A percentile compares a stretch with the other conserved stretches of the same genome.
phyloP scores from a whole-genome alignment of 2,329 filamentous ascomycete species.

The Polytolypa hystricis region DNA sequence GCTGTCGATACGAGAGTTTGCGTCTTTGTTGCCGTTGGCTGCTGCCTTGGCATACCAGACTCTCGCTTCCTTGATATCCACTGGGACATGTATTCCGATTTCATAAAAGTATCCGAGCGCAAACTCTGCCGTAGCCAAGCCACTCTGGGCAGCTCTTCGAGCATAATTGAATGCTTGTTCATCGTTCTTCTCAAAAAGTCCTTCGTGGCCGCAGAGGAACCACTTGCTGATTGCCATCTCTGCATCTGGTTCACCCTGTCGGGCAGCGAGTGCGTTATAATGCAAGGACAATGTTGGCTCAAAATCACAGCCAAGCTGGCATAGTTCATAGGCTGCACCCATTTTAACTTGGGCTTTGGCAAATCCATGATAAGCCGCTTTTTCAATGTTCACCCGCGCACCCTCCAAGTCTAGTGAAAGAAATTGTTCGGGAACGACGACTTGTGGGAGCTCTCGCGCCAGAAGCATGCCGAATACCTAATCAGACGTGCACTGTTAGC shows the following conservation, averaged over 20 bases:
- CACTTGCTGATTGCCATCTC: conserved; percentile 96
- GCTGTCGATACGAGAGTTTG: conserved; percentile 67
- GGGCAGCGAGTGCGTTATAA: conserved; percentile 86
- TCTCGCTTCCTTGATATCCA: conserved; percentile 69
- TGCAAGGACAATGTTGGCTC: conserved; percentile 85
- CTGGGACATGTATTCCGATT: conserved; percentile 84
- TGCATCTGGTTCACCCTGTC: conserved; percentile 85
- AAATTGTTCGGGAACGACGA: conserved; percentile 61
- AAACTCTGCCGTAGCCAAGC: conserved; percentile 84
- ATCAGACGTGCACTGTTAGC: conserved; percentile 1
- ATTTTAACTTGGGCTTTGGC: conserved; percentile 95
- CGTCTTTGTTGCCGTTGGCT: conserved; percentile 85
- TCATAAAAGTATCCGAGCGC: conserved; percentile 96
- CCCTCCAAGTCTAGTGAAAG: conserved; percentile 60
- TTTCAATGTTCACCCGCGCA: conserved; percentile 83
- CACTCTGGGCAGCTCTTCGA: conserved; percentile 68
- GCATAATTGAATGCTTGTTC: conserved; percentile 86
- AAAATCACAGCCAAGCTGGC: conserved; percentile 87
- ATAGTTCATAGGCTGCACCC: conserved; percentile 90
- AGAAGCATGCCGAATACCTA: conserved; percentile 85
- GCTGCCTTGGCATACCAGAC: conserved; percentile 87
- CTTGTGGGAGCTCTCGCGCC: conserved; percentile 80
- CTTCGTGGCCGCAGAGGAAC: conserved; percentile 93
- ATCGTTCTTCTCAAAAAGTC: conserved; percentile 89
- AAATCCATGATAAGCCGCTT: conserved; percentile 90